Percentiles rank a stretch among this genome's conserved stretches.
phyloP scores from a whole-genome alignment of 2,329 filamentous ascomycete genomes.

The Beauveria varroae region DNA sequence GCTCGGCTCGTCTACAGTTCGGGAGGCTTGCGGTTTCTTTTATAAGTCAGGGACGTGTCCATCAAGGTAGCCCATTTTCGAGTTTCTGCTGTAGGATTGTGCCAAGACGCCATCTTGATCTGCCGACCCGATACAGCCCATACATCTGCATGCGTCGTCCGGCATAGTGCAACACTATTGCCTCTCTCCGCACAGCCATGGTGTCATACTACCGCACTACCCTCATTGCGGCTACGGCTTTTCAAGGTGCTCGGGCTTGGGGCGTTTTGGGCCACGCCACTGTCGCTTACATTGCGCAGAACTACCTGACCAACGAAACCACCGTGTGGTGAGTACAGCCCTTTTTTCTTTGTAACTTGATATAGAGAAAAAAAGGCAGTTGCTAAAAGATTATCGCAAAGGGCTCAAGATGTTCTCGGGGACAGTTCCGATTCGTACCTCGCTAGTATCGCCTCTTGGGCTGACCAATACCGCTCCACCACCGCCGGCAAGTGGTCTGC shows the following conservation, averaged over 20 bases:
- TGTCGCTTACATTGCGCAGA: slow-evolving; percentile 44
- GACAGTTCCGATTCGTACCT: slow-evolving; percentile 39
- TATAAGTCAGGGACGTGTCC: slow-evolving; percentile 10
- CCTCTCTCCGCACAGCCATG: slow-evolving; percentile 1
- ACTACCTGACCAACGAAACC: slow-evolving; percentile 37
- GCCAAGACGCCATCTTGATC: slow-evolving; percentile 11
- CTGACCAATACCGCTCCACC: slow-evolving; percentile 41
- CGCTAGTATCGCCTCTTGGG: slow-evolving; percentile 35
- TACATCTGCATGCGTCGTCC: neutral
- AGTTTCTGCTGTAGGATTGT: neutral
- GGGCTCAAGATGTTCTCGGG: slow-evolving; percentile 26
- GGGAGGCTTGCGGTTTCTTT: neutral
- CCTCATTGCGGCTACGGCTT: slow-evolving; percentile 11
- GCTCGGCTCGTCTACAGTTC: neutral
- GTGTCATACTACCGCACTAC: slow-evolving; percentile 5
- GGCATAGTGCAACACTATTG: neutral
- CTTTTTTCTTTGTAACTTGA: neutral
- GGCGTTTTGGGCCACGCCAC: slow-evolving; percentile 42
- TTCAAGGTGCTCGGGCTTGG: slow-evolving; percentile 26
- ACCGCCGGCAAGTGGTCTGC: slow-evolving; percentile 37
- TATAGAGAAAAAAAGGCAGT: neutral
- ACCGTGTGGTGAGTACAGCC: slow-evolving; percentile 14
- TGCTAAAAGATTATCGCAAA: slow-evolving; percentile 10
- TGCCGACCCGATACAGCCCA: neutral
- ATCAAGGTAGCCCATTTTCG: neutral